These are phyloP conservation scores for Avicennia marina DNA, from an alignment of 257 asterid species.

Conservation along the genomic window DNA sequence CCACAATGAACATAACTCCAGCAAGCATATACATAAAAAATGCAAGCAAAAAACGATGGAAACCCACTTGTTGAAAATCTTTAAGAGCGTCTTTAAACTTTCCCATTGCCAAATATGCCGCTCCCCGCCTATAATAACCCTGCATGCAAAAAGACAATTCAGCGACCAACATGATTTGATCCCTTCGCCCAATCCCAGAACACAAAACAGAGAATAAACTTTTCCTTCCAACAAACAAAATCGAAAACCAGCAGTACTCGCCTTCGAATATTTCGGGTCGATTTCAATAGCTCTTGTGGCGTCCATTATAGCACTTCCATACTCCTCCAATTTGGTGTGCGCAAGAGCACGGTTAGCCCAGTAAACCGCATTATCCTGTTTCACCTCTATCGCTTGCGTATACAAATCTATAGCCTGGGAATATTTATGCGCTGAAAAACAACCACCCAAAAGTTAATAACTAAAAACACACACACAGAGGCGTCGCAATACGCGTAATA, in stretches of 20 bases:
- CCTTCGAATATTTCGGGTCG: conserved; percentile 92
- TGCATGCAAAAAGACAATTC: conserved; percentile 26
- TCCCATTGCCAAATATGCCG: conserved; percentile 93
- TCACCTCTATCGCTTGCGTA: conserved; percentile 78
- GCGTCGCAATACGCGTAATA: too few relatives aligned
- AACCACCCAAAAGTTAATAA: conserved; percentile 25
- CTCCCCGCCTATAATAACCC: conserved; percentile 98
- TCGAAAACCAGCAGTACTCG: conserved; percentile 8
- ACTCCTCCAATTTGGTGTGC: conserved; percentile 91
- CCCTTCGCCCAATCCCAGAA: conserved; percentile 9
- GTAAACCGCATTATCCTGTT: conserved; percentile 71
- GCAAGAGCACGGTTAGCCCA: conserved; percentile 99
- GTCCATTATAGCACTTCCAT: conserved; percentile 94
- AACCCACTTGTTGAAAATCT: conserved; percentile 89
- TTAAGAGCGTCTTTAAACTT: conserved; percentile 90
- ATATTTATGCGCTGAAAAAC: conserved; percentile 80
- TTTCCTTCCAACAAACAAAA: too few relatives aligned
- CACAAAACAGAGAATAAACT: background rate
- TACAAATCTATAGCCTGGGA: conserved; percentile 92
- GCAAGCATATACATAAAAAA: conserved; percentile 6
- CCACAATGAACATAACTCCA: too few relatives aligned
- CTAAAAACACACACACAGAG: background rate
- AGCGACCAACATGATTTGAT: conserved; percentile 8
- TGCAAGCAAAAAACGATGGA: background rate
- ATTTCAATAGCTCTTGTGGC: conserved; percentile 80